These are phyloP conservation scores for Camellia granthamiana DNA, from an alignment of 148 eudicot species.

Conservation along the genomic window DNA sequence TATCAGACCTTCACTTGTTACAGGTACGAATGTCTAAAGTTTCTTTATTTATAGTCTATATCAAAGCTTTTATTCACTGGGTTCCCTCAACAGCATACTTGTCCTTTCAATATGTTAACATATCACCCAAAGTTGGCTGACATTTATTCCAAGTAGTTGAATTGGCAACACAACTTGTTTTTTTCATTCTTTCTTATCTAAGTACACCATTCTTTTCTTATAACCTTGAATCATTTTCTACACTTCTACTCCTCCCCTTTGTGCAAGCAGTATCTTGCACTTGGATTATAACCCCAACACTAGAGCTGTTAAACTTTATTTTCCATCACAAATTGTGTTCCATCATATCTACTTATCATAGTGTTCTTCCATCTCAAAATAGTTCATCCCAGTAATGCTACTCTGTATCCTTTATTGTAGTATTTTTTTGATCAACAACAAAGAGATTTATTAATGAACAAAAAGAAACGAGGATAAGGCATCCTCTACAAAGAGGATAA, in stretches of 20 bases:
- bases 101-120: slow-evolving; percentile 1
- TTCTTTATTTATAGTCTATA: background rate
- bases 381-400: background rate
- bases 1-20: slow-evolving; percentile 60
- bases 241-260: background rate
- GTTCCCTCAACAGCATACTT: slow-evolving; percentile 1
- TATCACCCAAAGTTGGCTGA: background rate
- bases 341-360: background rate
- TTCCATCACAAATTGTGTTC: background rate
- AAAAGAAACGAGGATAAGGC: too few relatives aligned
- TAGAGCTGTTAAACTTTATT: background rate
- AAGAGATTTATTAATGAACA: too few relatives aligned
- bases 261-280: background rate
- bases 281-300: background rate
- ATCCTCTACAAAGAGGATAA: too few relatives aligned
- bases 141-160: slow-evolving; percentile 1
- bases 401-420: background rate
- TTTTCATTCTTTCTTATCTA: background rate
- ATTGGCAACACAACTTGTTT: background rate
- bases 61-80: background rate
- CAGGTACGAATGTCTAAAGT: slow-evolving; percentile 38
- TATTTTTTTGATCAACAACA: too few relatives aligned
- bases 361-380: background rate
- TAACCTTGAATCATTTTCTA: background rate
- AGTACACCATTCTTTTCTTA: background rate